Evolutionary conservation across 1,284 basidiomycete genomes (phyloP), one percentile per base, ranked within the genome.

Genomic region (Phenoliferia sp.): DNA sequence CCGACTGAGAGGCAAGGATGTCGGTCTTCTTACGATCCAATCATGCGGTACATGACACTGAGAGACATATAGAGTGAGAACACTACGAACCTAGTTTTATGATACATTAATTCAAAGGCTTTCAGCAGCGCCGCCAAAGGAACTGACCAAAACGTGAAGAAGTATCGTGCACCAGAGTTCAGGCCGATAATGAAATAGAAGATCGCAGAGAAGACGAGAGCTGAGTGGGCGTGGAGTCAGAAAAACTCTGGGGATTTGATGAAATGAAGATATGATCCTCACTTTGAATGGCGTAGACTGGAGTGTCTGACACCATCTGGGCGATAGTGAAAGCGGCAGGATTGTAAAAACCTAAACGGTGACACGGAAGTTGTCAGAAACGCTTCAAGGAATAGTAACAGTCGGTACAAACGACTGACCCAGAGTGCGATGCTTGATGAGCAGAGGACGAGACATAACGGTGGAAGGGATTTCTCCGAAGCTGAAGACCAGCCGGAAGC

Each of bases 241-340:
- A 80, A 75, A 67, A 80, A 78, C 52, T 79, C 68, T 62, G 75
- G 71, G 73, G 80, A 82, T 67, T 80, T 68, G 57, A 78, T 75
- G 54, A n/a, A n/a, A n/a, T n/a, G n/a, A n/a, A n/a, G n/a, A n/a
- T n/a, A n/a, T n/a, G n/a, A n/a, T n/a, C n/a, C n/a, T n/a, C n/a
- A n/a, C 78, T 75, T 55, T 80, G 79, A 28, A 79, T 65, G 28
- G 78, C 74, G 73, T 79, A 79, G 63, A 81, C 78, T 9, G 81
- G 81, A 19, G 80, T 36, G 72, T 82, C 81, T 36, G 71, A 71
- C 5, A 77, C 44, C 35, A 78, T 67, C 62, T 71, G 68, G 3
- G 76, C 75, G n/a, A 79, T 32, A 0, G 66, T 65, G 36, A 70
- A 39, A 0, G 78, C 78, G 15, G 75, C 75, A 1, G 78, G 78